Evolutionary conservation across 164 flowering plant genomes (phyloP), one percentile per base, ranked within the genome.

Genomic region (Akebia trifoliata): DNA sequence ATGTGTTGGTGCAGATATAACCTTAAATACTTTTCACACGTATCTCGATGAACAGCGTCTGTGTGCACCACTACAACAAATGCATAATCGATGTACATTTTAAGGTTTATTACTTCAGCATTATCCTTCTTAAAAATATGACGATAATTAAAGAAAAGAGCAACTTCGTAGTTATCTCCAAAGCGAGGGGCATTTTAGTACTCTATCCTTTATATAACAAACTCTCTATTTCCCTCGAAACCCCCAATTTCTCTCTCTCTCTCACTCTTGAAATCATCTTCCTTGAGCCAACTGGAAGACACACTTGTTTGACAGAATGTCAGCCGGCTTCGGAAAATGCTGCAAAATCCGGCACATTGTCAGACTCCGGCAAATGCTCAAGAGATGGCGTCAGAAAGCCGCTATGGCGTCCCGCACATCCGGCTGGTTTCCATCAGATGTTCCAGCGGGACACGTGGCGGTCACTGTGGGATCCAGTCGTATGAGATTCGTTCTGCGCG

Each of bases 361-460:
- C 9, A 46, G 69, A 44, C 53, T 79, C 61, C 47, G 68, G 48
- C 75, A 69, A 34, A 43, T 74, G 63, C 70, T 70, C 17, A 53
- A 62, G 21, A 65, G 68, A 4, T 79, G 81, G 83, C 70, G 76
- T 1, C 69, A 39, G 24, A 68, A 63, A 56, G 66, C 78, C 1
- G 61, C 63, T 4, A 32, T 59, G 4, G 35, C 56, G 14, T 29
- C 8, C 1, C 47, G 48, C 8, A 30, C 14, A 47, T 31, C 32
- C 21, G 15, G 25, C 25, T 40, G 60, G 14, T 47, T 58, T 4
- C 83, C 84, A 60, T 50, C 80, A 5, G 90, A 83, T 55, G 94
- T 86, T 0, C 87, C 88, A 0, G 60, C 78, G 0, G 95, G 90
- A 14, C 88, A 86, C 82, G 78, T 86, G 60, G 88, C 95, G n/a